Conservation (phyloP, 106 monocot species). For the Dactylorhiza incarnata region DNA sequence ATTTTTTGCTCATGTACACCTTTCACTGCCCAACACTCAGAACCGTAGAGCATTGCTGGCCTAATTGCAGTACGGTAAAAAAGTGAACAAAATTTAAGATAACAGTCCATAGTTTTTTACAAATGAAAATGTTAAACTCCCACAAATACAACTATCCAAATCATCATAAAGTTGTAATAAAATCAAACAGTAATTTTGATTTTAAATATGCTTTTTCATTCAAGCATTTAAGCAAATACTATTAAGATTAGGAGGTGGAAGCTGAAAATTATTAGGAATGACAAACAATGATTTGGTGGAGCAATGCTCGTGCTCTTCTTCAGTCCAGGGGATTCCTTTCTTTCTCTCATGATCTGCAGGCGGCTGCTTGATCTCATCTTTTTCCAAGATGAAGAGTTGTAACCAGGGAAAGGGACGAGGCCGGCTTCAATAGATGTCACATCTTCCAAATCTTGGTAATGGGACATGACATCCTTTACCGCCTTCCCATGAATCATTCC, state of each 20-base stretch:
- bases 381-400: constrained; percentile 28
- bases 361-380: constrained; percentile 11
- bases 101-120: no score
- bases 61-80: no score
- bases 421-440: constrained; percentile 49
- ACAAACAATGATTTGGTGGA: neutral
- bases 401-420: constrained; percentile 28
- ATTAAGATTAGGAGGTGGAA: neutral
- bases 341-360: constrained; percentile 47
- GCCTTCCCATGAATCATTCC: constrained; percentile 40
- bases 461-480: constrained; percentile 24
- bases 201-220: neutral
- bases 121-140: no score
- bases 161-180: neutral
- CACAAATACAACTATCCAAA: no score
- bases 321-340: constrained; percentile 48
- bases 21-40: no score
- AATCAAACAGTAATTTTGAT: constrained; percentile 2
- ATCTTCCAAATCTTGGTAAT: constrained; percentile 41
- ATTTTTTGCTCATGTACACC: no score
- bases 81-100: no score
- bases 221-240: neutral
- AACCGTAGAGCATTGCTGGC: no score
- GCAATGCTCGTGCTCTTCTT: constrained; percentile 45
- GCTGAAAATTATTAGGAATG: neutral